Evolutionary conservation across 1,139 yeast species (phyloP).

Genomic region (Suhomyces wounanorum): DNA sequence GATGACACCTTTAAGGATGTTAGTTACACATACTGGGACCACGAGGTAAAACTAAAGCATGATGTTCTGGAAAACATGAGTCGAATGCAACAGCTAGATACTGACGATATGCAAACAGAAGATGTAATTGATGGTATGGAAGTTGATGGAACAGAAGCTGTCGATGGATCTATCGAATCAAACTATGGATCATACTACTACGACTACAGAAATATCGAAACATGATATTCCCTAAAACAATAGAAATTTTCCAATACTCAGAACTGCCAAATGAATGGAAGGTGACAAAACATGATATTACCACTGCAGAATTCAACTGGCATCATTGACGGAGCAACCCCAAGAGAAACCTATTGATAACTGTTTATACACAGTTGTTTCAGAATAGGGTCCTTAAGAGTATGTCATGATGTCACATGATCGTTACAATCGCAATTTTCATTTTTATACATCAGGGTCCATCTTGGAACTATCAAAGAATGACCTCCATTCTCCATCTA

Average conservation of each 20-base stretch:
- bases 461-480: background rate
- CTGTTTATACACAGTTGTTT: no score
- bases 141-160: slow-evolving; percentile 27
- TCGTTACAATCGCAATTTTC: background rate
- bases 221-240: background rate
- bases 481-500: slow-evolving; percentile 17
- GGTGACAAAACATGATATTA: no score
- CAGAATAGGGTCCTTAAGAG: no score
- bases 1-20: slow-evolving; percentile 23
- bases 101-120: background rate
- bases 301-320: no score
- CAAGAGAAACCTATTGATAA: no score
- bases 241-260: background rate
- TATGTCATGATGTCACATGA: background rate
- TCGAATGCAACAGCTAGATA: slow-evolving; percentile 8
- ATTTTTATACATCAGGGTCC: background rate
- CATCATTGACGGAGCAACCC: no score
- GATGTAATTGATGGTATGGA: slow-evolving; percentile 18
- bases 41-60: slow-evolving; percentile 1
- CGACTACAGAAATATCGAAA: slow-evolving; percentile 8
- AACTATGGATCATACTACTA: slow-evolving; percentile 28
- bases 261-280: no score
- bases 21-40: slow-evolving; percentile 43
- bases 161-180: slow-evolving; percentile 19
- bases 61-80: background rate